Evolutionary conservation across 805 yeast genomes (phyloP), one percentile per base, ranked within the genome.

Genomic region (Lachancea fermentati): DNA sequence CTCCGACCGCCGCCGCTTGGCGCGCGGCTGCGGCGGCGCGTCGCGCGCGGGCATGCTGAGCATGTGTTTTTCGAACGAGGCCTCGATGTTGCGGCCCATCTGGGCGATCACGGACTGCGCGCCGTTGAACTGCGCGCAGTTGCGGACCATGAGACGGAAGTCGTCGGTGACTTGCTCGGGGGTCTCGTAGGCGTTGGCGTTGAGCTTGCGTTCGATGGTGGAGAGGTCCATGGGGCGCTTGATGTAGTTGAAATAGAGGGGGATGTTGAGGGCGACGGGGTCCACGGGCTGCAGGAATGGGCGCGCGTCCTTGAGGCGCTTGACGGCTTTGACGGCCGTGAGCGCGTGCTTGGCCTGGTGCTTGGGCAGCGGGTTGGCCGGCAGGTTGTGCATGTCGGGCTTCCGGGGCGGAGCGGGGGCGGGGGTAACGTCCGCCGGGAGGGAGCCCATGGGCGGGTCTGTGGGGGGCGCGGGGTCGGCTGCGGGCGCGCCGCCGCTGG

Each of bases 261-360:
- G 98, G 41, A 93, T 85, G 55, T 89, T 87, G 46, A 87, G 75
- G 58, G 85, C 87, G 36, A 83, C 81, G 3, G 76, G 84, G 60
- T 93, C 97, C 15, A 93, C 98, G 0, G 98, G 98, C 37, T 70
- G 76, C 33, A 86, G 58, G 58, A 93, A 93, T 2, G 97, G 97
- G 12, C 72, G 78, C 1, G 97, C 95, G 65, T 93, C 98, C 62
- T 88, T 86, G 55, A 91, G 73, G 46, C 97, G 71, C 61, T 85
- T 87, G 46, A 93, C 81, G 9, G 95, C 89, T 54, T 89, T 85
- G 37, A 93, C 72, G 2, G 89, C 76, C 47, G 85, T 83, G 14
- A 76, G 51, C 1, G 91, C 86, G 56, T 81, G 89, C 55, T 82
- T 83, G 52, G 76, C 73, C 64, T 93, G 97, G 63, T 93, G 97